Evolutionary conservation across 345 rosid species (phyloP), one percentile per base, ranked within the genome.

Genomic region (Euclidium syriacum): DNA sequence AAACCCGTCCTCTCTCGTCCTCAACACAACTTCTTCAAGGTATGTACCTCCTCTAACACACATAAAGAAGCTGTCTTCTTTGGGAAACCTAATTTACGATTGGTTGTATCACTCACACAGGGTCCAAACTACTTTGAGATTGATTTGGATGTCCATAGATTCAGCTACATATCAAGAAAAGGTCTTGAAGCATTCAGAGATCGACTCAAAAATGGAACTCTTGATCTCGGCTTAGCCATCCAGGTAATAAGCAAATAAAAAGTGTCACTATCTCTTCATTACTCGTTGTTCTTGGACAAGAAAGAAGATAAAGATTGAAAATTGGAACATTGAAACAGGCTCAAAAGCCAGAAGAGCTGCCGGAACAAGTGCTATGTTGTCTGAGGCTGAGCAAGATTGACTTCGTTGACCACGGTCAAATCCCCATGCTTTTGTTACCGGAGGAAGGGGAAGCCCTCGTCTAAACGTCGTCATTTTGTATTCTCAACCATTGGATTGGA

Each of bases 1-100:
- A 92, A 92, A 67, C 96, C 95, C 0, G 98, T 89, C 56, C 91
- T 92, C 34, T 89, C 98, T 26, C 94, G 96, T 22, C 98, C 98
- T n/a, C 96, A 91, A 68, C 98, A 91, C 71, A 78, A 74, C 54
- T 91, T 88, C 66, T 86, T 72, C 19, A 74, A 66, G 86, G 98
- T 81, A 48, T 54, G 26, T 22, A 57, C 6, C 22, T 15, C 25
- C 9, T 63, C 39, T 50, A 39, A 27, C 34, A 27, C 72, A 49
- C 52, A 6, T n/a, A 7, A 18, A 30, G 9, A 15, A 30, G 18
- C 10, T 2, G 0, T 22, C 43, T 23, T n/a, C 12, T n/a, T n/a
- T n/a, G n/a, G n/a, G 0, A 2, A 10, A 41, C 17, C 46, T 68
- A 26, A 52, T 1, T n/a, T 7, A 43, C 3, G 12, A 35, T 53